phyloP scores from a whole-genome alignment of 148 eudicot genomes.

The Vaccinium myrtillus region DNA sequence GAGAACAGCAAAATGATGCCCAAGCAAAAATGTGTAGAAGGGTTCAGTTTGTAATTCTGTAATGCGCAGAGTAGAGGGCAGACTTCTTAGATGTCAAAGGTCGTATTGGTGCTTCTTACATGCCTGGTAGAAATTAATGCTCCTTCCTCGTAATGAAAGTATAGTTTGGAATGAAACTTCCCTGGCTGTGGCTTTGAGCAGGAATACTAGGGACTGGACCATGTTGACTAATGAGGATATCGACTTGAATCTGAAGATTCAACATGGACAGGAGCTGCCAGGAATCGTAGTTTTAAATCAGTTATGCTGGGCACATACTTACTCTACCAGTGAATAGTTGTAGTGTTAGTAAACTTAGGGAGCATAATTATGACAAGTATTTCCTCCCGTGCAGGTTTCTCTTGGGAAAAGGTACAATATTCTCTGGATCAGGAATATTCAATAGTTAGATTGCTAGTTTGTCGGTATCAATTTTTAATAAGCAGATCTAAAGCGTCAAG shows the following conservation, averaged over 20 bases:
- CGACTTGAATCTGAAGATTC: neutral
- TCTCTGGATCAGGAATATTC: neutral
- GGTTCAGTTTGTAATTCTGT: neutral
- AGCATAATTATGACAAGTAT: neutral
- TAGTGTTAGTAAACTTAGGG: neutral
- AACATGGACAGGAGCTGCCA: neutral
- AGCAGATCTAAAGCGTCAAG: neutral
- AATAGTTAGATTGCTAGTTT: neutral
- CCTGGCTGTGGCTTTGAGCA: neutral
- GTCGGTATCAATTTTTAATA: neutral
- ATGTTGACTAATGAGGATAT: neutral
- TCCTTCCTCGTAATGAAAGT: neutral
- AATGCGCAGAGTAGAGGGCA: neutral
- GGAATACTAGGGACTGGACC: neutral
- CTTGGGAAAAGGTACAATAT: neutral
- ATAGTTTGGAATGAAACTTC: neutral
- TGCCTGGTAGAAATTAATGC: neutral
- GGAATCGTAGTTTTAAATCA: neutral
- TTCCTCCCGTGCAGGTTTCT: neutral
- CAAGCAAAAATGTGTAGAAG: neutral
- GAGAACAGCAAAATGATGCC: neutral
- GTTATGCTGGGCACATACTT: neutral
- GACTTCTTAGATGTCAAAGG: neutral
- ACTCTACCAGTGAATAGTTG: neutral
- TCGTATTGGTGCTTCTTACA: neutral